Conservation (phyloP, 1,284 basidiomycete species). For the Heterobasidion parviporum region DNA sequence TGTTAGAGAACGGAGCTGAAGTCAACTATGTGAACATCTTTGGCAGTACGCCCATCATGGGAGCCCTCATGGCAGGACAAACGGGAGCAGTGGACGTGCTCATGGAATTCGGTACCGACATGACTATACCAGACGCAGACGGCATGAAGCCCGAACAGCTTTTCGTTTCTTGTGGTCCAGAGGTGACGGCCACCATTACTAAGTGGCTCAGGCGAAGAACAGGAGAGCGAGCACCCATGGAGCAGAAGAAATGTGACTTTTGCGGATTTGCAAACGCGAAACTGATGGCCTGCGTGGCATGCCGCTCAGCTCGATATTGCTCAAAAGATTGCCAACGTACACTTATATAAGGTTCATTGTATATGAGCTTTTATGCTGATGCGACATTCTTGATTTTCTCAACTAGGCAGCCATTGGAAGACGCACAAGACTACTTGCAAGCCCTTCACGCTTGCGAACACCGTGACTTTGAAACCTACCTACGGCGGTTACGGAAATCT, state of each 20-base stretch:
- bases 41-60: conserved; percentile 34
- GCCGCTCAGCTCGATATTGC: conserved; percentile 6
- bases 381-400: background rate
- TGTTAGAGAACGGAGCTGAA: conserved; percentile 36
- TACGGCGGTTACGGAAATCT: conserved; percentile 21
- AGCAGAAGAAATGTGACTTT: conserved; percentile 32
- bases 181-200: conserved; percentile 35
- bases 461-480: conserved; percentile 36
- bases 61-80: conserved; percentile 27
- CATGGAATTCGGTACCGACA: conserved; percentile 39
- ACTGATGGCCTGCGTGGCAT: conserved; percentile 34
- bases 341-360: conserved; percentile 11
- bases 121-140: conserved; percentile 40
- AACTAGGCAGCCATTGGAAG: conserved; percentile 36
- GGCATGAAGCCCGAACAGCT: conserved; percentile 24
- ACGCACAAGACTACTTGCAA: conserved; percentile 38
- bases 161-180: conserved; percentile 30
- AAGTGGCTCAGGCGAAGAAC: conserved; percentile 39
- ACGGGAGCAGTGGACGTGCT: conserved; percentile 32
- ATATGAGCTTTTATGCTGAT: background rate
- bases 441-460: conserved; percentile 32
- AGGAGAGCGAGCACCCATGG: conserved; percentile 32
- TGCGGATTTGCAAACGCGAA: conserved; percentile 19
- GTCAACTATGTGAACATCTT: conserved; percentile 30
- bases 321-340: conserved; percentile 44